phyloP scores from a whole-genome alignment of 2,329 filamentous ascomycete genomes.

The Cercospora sp. region DNA sequence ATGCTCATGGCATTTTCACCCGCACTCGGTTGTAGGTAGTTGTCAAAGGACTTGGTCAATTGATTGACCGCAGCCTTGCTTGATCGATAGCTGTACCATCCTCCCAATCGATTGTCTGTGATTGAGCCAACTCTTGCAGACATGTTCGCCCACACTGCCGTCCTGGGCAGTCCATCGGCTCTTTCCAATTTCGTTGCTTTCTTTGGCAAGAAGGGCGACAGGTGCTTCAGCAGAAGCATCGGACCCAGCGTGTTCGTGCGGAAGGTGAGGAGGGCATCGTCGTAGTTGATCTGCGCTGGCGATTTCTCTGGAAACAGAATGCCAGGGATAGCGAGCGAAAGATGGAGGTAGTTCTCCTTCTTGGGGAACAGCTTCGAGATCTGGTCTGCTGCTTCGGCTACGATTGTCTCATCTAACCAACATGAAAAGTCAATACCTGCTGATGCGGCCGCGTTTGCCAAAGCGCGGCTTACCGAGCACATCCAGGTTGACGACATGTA shows the following conservation, averaged over 20 bases:
- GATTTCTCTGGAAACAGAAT: conserved; percentile 73
- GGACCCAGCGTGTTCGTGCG: conserved; percentile 73
- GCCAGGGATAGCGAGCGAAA: conserved; percentile 70
- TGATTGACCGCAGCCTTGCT: conserved; percentile 75
- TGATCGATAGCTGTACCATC: conserved; percentile 80
- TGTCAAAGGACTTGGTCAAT: conserved; percentile 69
- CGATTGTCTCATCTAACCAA: conserved; percentile 60
- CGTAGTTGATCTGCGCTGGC: conserved; percentile 63
- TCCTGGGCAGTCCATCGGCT: conserved; percentile 45
- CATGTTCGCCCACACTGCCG: conserved; percentile 70
- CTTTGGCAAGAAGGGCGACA: conserved; percentile 66
- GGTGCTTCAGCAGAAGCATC: conserved; percentile 75
- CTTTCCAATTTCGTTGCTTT: conserved; percentile 49
- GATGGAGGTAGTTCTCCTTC: conserved; percentile 61
- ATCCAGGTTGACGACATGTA: conserved; percentile 58
- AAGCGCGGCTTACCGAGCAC: conserved; percentile 52
- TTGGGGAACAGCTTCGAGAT: conserved; percentile 37
- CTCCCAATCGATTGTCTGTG: conserved; percentile 69
- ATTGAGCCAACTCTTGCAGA: conserved; percentile 76
- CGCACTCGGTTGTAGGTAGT: conserved; percentile 59
- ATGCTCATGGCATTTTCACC: conserved; percentile 67
- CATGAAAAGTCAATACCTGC: background rate
- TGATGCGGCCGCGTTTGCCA: background rate
- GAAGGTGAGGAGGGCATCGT: conserved; percentile 66
- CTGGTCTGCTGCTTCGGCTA: conserved; percentile 57